Evolutionary conservation across 768 basidiomycete genomes (phyloP).

Genomic region (Suillus placidus): DNA sequence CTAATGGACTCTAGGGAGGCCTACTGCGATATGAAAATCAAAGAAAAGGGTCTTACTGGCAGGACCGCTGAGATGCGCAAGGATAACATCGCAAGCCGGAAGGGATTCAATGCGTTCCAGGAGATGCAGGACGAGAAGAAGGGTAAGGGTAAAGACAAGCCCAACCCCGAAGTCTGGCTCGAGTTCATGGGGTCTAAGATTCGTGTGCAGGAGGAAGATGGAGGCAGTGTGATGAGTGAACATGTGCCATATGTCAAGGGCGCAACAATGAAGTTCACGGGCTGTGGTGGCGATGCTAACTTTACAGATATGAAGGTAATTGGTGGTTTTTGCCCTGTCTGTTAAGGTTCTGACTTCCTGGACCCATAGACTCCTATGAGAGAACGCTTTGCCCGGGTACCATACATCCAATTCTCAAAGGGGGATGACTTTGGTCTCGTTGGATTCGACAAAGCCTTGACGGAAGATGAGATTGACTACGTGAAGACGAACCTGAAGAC

Average conservation of each 20-base stretch:
- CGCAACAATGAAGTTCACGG: slow-evolving; percentile 51
- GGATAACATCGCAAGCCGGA: slow-evolving; percentile 51
- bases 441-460: slow-evolving; percentile 63
- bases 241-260: slow-evolving; percentile 47
- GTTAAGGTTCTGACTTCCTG: slow-evolving; percentile 4
- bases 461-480: slow-evolving; percentile 71
- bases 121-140: slow-evolving; percentile 54
- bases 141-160: slow-evolving; percentile 38
- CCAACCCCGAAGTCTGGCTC: slow-evolving; percentile 63
- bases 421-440: slow-evolving; percentile 51
- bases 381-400: slow-evolving; percentile 48
- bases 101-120: slow-evolving; percentile 81
- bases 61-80: slow-evolving; percentile 65
- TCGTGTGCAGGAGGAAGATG: slow-evolving; percentile 60
- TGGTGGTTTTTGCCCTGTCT: not conserved
- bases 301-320: slow-evolving; percentile 63
- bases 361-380: slow-evolving; percentile 44
- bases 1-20: slow-evolving; percentile 53
- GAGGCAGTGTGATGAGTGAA: slow-evolving; percentile 44
- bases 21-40: slow-evolving; percentile 95
- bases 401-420: slow-evolving; percentile 50
- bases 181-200: slow-evolving; percentile 76
- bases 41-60: slow-evolving; percentile 86
- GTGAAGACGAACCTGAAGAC: slow-evolving; percentile 68
- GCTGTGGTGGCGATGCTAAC: slow-evolving; percentile 57